Evolutionary conservation across 129 eudicot genomes (phyloP).

Genomic region (Logfia minima): DNA sequence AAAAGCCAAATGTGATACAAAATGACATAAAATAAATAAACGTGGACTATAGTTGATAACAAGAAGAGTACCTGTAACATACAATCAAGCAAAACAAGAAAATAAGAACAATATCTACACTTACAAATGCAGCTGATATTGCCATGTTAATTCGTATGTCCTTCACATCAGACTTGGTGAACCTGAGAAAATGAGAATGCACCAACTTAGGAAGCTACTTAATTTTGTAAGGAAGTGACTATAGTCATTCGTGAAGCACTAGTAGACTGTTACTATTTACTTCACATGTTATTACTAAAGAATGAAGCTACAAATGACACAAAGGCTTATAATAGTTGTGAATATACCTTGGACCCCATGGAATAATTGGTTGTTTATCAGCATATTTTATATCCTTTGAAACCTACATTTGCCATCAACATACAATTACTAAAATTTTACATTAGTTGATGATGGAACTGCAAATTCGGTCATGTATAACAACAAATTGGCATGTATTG

Average conservation of each 20-base stretch:
- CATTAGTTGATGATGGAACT: slow-evolving; percentile 1
- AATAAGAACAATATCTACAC: slow-evolving; percentile 30
- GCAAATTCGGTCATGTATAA: background rate
- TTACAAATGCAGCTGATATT: slow-evolving; percentile 87
- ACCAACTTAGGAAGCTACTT: slow-evolving; percentile 12
- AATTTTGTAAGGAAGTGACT: background rate
- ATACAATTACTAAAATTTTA: slow-evolving; percentile 6
- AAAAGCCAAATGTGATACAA: background rate
- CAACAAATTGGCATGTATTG: background rate
- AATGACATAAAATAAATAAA: background rate
- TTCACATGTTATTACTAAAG: background rate
- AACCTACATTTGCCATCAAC: slow-evolving; percentile 52
- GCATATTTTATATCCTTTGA: slow-evolving; percentile 94
- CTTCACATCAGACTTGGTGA: slow-evolving; percentile 68
- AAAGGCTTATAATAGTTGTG: slow-evolving; percentile 12
- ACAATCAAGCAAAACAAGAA: background rate
- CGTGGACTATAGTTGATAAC: background rate
- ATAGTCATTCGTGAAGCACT: slow-evolving; percentile 1
- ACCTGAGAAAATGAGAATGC: slow-evolving; percentile 49
- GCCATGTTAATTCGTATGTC: slow-evolving; percentile 83
- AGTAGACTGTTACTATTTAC: background rate
- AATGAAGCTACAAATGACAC: slow-evolving; percentile 4
- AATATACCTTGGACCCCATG: slow-evolving; percentile 96
- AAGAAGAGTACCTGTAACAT: background rate
- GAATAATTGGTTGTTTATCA: slow-evolving; percentile 84